Base-by-base conservation (phyloP, 1,139 yeast species). In the Taphrina communis region DNA sequence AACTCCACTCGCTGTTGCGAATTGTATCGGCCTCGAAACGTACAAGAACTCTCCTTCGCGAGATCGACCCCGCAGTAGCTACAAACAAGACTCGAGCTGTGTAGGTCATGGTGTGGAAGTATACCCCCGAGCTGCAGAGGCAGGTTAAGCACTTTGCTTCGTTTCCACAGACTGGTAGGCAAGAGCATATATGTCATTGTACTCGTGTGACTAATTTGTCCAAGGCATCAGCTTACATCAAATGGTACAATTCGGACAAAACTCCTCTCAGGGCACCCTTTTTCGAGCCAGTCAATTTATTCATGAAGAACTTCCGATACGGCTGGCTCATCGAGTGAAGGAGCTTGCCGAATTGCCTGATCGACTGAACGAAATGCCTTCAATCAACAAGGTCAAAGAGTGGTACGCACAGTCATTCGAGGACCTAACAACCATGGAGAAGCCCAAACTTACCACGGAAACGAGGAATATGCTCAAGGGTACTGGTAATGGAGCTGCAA, bases 391-490 rank as follows among this genome's bases (percentile, higher is more conserved):
- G 73, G 97, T 92, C 25, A 85, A 88, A 72, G 87, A 90, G 76
- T 92, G 97, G 97, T 92, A 92, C 76, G 94, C 95, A 1, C 96
- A 90, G 77, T 88, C 94, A 19, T 92, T 91, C 77, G 92, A 90
- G 59, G 97, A 91, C 75, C 82, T 91, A 73, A 86, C 89, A 12
- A 80, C 83, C 12, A 73, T 81, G 36, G 76, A 77, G 35, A 73
- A 75, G 25, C 82, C 82, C 1, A 72, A 71, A 52, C 72, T 80
- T 46, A 68, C 74, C 17, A 61, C 73, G 12, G 79, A 77, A 48
- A 71, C 78, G 9, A 71, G 74, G 58, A 61, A 68, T 50, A 46
- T 69, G 65, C 71, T 73, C 25, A 63, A 72, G 35, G 73, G 73
- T 35, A 72, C 72, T 46, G 69, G 70, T 52, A 36, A 66, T 58